Conservation (phyloP, 2,329 filamentous ascomycete genomes). For the Thermochaetoides dissita region DNA sequence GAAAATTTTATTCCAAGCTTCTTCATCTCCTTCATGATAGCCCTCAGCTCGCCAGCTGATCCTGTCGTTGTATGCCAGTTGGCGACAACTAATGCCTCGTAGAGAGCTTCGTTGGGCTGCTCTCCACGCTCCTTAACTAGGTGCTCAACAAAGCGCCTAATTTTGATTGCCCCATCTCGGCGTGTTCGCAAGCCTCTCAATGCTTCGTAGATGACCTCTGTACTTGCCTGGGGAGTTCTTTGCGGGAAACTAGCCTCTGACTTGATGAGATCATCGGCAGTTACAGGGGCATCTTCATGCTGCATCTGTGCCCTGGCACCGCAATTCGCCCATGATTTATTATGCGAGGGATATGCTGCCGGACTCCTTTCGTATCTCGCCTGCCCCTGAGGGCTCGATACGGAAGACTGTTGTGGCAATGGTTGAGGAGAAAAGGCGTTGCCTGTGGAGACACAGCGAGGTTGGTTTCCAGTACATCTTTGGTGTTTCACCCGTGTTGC, state of each 20-base stretch:
- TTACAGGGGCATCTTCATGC: neutral
- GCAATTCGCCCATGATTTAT: no score
- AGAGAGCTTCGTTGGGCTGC: slow-evolving; percentile 44
- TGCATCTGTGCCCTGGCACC: neutral
- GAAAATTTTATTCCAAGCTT: slow-evolving; percentile 47
- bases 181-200: slow-evolving; percentile 25
- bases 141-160: slow-evolving; percentile 37
- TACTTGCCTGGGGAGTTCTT: slow-evolving; percentile 1
- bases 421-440: no score
- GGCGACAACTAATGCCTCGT: slow-evolving; percentile 60
- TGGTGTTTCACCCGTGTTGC: neutral
- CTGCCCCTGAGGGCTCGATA: no score
- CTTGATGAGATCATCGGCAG: neutral
- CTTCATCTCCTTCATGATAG: slow-evolving; percentile 61
- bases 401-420: no score
- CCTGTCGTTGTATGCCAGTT: slow-evolving; percentile 51
- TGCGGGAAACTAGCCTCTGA: neutral
- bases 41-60: slow-evolving; percentile 47
- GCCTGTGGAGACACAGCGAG: neutral
- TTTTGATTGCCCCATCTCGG: slow-evolving; percentile 21
- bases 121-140: slow-evolving; percentile 43
- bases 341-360: no score
- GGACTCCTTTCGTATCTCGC: no score
- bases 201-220: slow-evolving; percentile 32
- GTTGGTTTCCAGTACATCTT: neutral